Evolutionary conservation across 306 rosid genomes (phyloP).

Genomic region (Pyrus communis): DNA sequence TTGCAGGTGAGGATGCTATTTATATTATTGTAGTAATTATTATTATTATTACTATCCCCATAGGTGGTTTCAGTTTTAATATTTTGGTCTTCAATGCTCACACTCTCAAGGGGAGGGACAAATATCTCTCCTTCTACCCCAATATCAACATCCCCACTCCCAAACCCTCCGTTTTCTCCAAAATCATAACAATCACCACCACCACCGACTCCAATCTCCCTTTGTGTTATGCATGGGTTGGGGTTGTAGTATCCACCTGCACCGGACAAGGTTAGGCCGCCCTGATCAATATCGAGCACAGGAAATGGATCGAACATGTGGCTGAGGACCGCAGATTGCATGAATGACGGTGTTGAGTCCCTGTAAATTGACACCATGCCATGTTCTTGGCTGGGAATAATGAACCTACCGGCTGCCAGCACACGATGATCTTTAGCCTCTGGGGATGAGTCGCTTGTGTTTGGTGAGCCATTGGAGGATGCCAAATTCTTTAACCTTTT

Average conservation of each 20-base stretch:
- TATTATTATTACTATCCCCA: conserved; percentile 5
- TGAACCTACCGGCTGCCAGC: not conserved
- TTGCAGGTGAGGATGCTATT: conserved; percentile 8
- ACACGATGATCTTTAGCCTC: conserved; percentile 14
- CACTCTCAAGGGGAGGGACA: conserved; percentile 64
- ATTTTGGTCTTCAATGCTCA: conserved; percentile 29
- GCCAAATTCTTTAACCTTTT: conserved; percentile 72
- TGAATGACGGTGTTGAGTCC: conserved; percentile 25
- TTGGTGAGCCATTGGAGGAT: conserved; percentile 42
- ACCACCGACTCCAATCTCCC: not conserved
- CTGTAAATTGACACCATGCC: conserved; percentile 38
- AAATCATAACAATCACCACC: conserved; percentile 15
- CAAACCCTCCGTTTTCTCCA: conserved; percentile 29
- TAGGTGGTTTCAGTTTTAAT: conserved; percentile 33
- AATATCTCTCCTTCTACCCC: conserved; percentile 41
- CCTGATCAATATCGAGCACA: conserved; percentile 16
- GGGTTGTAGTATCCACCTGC: conserved; percentile 29
- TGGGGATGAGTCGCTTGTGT: conserved; percentile 55
- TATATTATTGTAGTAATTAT: conserved; percentile 5
- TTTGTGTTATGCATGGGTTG: conserved; percentile 30
- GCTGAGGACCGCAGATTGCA: conserved; percentile 27
- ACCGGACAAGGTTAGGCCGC: conserved; percentile 28
- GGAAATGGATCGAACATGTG: conserved; percentile 44
- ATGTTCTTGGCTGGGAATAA: conserved; percentile 23
- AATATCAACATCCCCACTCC: conserved; percentile 16